A percentile compares a stretch with the other conserved stretches of the same genome.
phyloP scores from a whole-genome alignment of 345 rosid species.

The Schrenkiella parvula region DNA sequence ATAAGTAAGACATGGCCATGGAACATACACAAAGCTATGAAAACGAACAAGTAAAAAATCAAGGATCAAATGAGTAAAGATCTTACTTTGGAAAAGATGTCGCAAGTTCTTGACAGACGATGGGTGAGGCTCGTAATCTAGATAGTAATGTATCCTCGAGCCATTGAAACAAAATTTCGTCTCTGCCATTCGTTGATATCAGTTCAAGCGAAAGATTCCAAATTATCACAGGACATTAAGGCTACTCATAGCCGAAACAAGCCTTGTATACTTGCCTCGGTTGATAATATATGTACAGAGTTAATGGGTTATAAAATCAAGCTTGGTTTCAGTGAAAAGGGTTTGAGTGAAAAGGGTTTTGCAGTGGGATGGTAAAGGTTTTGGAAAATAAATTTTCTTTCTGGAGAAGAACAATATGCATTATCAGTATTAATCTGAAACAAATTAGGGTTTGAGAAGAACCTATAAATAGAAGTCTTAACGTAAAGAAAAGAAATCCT shows the following conservation, averaged over 20 bases:
- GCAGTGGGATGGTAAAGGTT: too few relatives aligned
- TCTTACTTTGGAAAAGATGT: conserved; percentile 89
- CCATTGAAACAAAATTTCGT: conserved; percentile 77
- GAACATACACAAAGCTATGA: background rate
- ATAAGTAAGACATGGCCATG: background rate
- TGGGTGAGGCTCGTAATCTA: conserved; percentile 87
- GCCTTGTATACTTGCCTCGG: background rate
- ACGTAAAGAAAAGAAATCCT: too few relatives aligned
- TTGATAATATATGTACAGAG: too few relatives aligned
- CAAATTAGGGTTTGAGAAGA: too few relatives aligned
- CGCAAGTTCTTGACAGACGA: conserved; percentile 80
- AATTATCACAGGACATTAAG: background rate
- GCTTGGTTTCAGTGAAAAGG: too few relatives aligned
- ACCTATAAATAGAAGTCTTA: too few relatives aligned
- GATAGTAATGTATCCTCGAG: conserved; percentile 56
- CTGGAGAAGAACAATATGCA: too few relatives aligned
- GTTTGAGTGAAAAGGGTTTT: too few relatives aligned
- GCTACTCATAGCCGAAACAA: background rate
- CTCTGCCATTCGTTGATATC: conserved; percentile 46
- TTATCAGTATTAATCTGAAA: too few relatives aligned
- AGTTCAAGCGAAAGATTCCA: background rate
- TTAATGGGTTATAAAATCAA: too few relatives aligned
- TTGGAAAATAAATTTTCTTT: too few relatives aligned
- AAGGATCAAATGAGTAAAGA: background rate
- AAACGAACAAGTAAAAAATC: background rate